Conservation (phyloP, 1,284 basidiomycete genomes). For the Boletus sp. region DNA sequence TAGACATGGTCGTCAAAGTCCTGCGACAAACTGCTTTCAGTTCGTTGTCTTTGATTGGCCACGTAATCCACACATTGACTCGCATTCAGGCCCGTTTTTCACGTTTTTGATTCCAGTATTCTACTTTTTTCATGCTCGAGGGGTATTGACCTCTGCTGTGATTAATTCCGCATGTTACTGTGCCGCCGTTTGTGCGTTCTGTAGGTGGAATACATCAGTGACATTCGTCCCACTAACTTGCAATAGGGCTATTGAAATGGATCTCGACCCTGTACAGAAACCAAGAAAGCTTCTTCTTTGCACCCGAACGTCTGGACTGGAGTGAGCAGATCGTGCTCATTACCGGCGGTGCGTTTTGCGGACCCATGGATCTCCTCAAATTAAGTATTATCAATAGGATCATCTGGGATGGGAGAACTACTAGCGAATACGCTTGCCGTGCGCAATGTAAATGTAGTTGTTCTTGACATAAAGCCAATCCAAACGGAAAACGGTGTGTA, state of each 20-base stretch:
- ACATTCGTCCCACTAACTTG: slow-evolving; percentile 5
- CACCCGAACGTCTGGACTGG: slow-evolving; percentile 70
- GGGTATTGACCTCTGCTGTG: slow-evolving; percentile 51
- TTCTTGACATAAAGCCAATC: slow-evolving; percentile 79
- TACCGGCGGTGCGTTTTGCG: slow-evolving; percentile 70
- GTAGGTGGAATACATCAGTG: slow-evolving; percentile 44
- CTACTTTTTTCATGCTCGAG: slow-evolving; percentile 66
- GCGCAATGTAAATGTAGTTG: slow-evolving; percentile 78
- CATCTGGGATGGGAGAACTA: slow-evolving; percentile 85
- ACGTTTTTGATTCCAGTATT: slow-evolving; percentile 74
- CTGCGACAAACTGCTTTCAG: slow-evolving; percentile 75
- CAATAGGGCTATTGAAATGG: slow-evolving; percentile 66
- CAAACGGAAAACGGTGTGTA: slow-evolving; percentile 77
- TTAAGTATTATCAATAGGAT: slow-evolving; percentile 47
- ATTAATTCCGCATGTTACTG: slow-evolving; percentile 54
- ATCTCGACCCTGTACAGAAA: slow-evolving; percentile 71
- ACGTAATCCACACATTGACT: slow-evolving; percentile 4
- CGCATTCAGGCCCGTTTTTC: slow-evolving; percentile 72
- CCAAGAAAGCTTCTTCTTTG: slow-evolving; percentile 61
- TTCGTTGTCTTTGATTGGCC: slow-evolving; percentile 36
- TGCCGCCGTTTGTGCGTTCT: slow-evolving; percentile 55
- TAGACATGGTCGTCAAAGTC: slow-evolving; percentile 76
- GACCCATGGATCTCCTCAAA: not conserved
- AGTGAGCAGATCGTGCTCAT: slow-evolving; percentile 83
- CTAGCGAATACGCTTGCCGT: slow-evolving; percentile 82